These are phyloP conservation scores for Rhodomyrtus tomentosa DNA, from an alignment of 345 rosid species.

Conservation along the genomic window DNA sequence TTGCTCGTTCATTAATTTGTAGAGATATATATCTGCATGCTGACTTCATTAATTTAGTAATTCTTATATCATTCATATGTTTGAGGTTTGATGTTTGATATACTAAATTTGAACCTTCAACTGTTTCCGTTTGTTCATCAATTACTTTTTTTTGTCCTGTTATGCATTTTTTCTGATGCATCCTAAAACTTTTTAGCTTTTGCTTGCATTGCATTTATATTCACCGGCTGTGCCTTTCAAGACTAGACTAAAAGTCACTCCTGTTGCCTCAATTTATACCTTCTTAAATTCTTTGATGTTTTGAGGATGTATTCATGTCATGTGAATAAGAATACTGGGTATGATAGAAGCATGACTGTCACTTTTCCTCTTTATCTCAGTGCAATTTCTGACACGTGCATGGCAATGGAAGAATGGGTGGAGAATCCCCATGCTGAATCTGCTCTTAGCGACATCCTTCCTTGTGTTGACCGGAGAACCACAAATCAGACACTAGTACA, in stretches of 20 bases:
- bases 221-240: neutral
- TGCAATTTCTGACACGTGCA: constrained; percentile 74
- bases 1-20: neutral
- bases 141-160: neutral
- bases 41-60: neutral
- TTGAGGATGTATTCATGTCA: neutral
- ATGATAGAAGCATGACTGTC: neutral
- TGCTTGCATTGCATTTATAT: neutral
- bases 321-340: neutral
- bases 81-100: neutral
- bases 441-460: constrained; percentile 86
- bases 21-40: neutral
- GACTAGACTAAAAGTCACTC: neutral
- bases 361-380: constrained; percentile 25
- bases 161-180: neutral
- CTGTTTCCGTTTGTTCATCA: neutral
- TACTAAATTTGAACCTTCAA: neutral
- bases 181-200: neutral
- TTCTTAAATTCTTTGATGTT: neutral
- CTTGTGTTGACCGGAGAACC: constrained; percentile 84
- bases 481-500: constrained; percentile 78
- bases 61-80: neutral
- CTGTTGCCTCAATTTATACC: neutral
- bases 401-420: constrained; percentile 95
- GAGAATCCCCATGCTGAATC: constrained; percentile 80